Evolutionary conservation across 441 rosid species (phyloP), one percentile per base, ranked within the genome.

Genomic region (Erodium chrysanthum): DNA sequence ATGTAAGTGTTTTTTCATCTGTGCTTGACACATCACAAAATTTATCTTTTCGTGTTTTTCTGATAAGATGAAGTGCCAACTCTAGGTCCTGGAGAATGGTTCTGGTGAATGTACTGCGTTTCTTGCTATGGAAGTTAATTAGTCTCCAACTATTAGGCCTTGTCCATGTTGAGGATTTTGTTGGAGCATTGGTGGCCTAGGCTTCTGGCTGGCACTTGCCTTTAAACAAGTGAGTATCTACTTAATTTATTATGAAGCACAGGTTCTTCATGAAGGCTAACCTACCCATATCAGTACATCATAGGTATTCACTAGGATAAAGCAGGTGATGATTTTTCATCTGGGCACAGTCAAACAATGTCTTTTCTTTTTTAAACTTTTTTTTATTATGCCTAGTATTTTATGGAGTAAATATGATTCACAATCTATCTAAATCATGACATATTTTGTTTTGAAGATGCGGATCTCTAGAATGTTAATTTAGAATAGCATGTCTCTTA

Each of bases 131-230:
- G 66, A 77, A 73, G 74, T 69, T 69, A 70, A 75, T 6, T 52
- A 52, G 59, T 52, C 88, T 87, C 92, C 92, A 75, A 75, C 85
- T 84, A 77, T 75, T 84, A 71, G 77, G 81, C 83, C 77, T 75
- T 78, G 75, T 77, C 82, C 74, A 66, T 82, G 83, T 83, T 85
- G 83, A 77, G 73, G 83, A 52, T 82, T 83, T 81, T 82, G 93
- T 84, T 88, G 97, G 91, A 87, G 88, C 68, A 67, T 74, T 67
- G 69, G 79, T 80, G 87, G 90, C 87, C 66, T 79, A 82, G 80
- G 83, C 85, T 81, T 80, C 66, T 83, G 71, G 96, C 74, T 74
- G 89, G 88, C 78, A 73, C 81, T 77, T 84, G 82, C 84, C 80
- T 80, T 82, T 88, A 72, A 83, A 82, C 87, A 73, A 78, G 96